Evolutionary conservation across 345 rosid species (phyloP), one percentile per base, ranked within the genome.

Genomic region (Balakata baccata): DNA sequence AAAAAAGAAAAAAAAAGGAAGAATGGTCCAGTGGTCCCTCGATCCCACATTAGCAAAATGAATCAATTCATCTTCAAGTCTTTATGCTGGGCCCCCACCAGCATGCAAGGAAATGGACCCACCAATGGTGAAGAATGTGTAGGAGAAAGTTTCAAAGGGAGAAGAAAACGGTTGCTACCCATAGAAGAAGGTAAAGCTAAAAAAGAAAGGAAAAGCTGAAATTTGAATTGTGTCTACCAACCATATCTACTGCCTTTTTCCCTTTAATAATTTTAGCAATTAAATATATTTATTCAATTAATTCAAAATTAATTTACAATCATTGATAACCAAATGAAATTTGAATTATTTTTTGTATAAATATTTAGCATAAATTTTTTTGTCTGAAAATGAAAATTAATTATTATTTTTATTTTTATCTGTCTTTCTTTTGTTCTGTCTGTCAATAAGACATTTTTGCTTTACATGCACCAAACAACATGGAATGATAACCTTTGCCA

Each of bases 161-260:
- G 75, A 70, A 64, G 10, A 16, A 0, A 78, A 77, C 78, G 78
- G 83, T 82, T 80, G 89, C 84, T 77, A 76, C 74, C 87, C 82
- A 75, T 72, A 75, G 64, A 38, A 69, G 72, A 82, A 81, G 81
- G 80, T 74, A 77, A 57, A 11, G 64, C 49, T n/a, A 23, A 47
- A 76, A 64, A 81, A 70, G 43, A 52, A 11, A 50, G 81, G 65
- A 81, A 89, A 83, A 85, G 83, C 83, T 75, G 83, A 82, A 81
- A 71, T 88, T 88, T 88, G 88, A 88, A 86, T 84, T 83, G 71
- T 83, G 83, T 71, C 53, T 38, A 23, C 84, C 39, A 6, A 46
- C 23, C 69, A 51, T 23, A 46, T 20, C 34, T 62, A 67, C n/a
- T 29, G 0, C 13, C 50, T 59, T 20, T 59, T 59, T 37, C 34